Conservation (phyloP, 2,329 filamentous ascomycete genomes). For the Fusarium sp. region DNA sequence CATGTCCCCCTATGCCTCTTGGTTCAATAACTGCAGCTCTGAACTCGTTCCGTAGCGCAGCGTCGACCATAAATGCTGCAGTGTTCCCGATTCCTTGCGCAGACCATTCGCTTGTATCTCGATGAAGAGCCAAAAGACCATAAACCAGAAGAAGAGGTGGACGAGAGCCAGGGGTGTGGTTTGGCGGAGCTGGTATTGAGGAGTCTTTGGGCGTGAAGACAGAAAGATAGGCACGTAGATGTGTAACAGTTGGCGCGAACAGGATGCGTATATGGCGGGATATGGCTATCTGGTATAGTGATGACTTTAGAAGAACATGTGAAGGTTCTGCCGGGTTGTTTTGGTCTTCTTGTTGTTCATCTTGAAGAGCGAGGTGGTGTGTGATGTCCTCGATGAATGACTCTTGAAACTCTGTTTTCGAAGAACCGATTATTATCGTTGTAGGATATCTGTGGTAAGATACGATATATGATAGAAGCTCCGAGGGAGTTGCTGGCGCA, state of each 20-base stretch:
- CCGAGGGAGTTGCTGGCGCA: slow-evolving; percentile 64
- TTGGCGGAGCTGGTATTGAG: slow-evolving; percentile 53
- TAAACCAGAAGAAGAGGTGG: slow-evolving; percentile 69
- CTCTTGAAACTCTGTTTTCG: slow-evolving; percentile 71
- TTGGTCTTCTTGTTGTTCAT: slow-evolving; percentile 1
- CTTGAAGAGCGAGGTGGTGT: slow-evolving; percentile 33
- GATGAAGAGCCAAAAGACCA: slow-evolving; percentile 73
- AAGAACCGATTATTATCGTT: slow-evolving; percentile 77
- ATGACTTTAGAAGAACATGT: slow-evolving; percentile 64
- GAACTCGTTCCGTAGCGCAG: slow-evolving; percentile 60
- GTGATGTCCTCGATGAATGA: slow-evolving; percentile 64
- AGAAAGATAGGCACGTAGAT: slow-evolving; percentile 80
- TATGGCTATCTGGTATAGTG: slow-evolving; percentile 75
- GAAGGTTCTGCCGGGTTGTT: not conserved
- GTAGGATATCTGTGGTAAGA: slow-evolving; percentile 66
- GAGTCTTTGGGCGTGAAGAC: slow-evolving; percentile 58
- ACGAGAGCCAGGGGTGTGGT: slow-evolving; percentile 14
- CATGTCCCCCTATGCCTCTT: slow-evolving; percentile 43
- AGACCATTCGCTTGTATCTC: slow-evolving; percentile 77
- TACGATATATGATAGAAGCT: slow-evolving; percentile 74
- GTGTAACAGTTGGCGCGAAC: slow-evolving; percentile 80
- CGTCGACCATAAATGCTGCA: slow-evolving; percentile 71
- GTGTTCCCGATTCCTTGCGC: slow-evolving; percentile 76
- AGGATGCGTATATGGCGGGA: slow-evolving; percentile 75
- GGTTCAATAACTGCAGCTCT: slow-evolving; percentile 62